Evolutionary conservation across 2,329 filamentous ascomycete genomes (phyloP).

Genomic region (Dactylellina haptotyla): DNA sequence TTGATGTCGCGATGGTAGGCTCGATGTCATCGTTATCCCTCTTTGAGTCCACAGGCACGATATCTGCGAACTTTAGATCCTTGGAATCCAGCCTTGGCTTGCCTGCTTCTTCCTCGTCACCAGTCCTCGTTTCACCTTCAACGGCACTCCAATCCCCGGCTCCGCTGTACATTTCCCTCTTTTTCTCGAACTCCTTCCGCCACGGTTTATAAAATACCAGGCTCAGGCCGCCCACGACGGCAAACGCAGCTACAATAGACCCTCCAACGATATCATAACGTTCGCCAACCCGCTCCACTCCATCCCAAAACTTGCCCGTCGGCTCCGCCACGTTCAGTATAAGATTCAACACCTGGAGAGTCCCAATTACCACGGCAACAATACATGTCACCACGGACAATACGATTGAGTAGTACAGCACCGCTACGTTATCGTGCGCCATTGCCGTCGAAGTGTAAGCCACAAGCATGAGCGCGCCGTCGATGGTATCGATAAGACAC

Average conservation of each 20-base stretch:
- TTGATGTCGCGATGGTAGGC: slow-evolving; percentile 34
- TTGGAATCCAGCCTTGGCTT: slow-evolving; percentile 23
- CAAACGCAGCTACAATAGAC: slow-evolving; percentile 83
- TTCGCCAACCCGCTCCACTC: slow-evolving; percentile 78
- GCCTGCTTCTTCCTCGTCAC: background rate
- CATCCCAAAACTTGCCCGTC: slow-evolving; percentile 81
- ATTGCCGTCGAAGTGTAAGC: slow-evolving; percentile 85
- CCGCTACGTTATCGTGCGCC: slow-evolving; percentile 83
- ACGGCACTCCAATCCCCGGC: background rate
- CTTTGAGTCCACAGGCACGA: background rate
- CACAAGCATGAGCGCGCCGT: slow-evolving; percentile 94
- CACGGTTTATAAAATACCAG: slow-evolving; percentile 82
- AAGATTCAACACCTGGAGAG: slow-evolving; percentile 83
- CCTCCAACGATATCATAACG: slow-evolving; percentile 88
- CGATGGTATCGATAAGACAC: slow-evolving; percentile 91
- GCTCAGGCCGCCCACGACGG: slow-evolving; percentile 78
- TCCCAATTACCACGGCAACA: slow-evolving; percentile 85
- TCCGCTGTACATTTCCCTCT: slow-evolving; percentile 39
- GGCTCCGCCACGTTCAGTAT: slow-evolving; percentile 79
- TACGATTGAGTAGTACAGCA: slow-evolving; percentile 92
- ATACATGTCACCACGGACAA: slow-evolving; percentile 83
- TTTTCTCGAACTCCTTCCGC: slow-evolving; percentile 70
- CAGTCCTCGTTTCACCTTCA: background rate
- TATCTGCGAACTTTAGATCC: background rate
- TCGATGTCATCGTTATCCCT: slow-evolving; percentile 16